phyloP scores from a whole-genome alignment of 2,329 filamentous ascomycete species.

The Colletotrichum sp. region DNA sequence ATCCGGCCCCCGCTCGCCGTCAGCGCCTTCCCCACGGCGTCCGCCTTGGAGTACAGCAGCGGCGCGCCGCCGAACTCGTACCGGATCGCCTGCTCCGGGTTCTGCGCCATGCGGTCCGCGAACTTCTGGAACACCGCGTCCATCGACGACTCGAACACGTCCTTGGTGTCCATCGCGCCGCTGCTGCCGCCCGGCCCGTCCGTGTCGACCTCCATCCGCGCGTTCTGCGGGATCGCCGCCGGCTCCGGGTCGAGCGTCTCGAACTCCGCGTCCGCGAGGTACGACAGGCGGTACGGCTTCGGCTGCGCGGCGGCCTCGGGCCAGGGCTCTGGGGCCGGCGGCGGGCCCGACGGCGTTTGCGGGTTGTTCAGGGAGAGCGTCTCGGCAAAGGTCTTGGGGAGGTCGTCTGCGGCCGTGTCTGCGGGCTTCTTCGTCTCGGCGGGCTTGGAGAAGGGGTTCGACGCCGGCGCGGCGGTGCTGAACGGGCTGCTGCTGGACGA shows the following conservation, averaged over 20 bases:
- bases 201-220: slow-evolving; percentile 52
- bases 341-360: slow-evolving; percentile 36
- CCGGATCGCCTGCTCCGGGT: slow-evolving; percentile 81
- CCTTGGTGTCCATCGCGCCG: slow-evolving; percentile 54
- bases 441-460: slow-evolving; percentile 34
- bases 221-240: slow-evolving; percentile 54
- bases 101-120: slow-evolving; percentile 77
- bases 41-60: slow-evolving; percentile 80
- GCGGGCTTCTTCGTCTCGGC: slow-evolving; percentile 35
- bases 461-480: slow-evolving; percentile 31
- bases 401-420: slow-evolving; percentile 28
- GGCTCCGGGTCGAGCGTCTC: slow-evolving; percentile 77
- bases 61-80: slow-evolving; percentile 79
- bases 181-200: slow-evolving; percentile 35
- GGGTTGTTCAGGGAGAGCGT: slow-evolving; percentile 75
- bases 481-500: slow-evolving; percentile 48
- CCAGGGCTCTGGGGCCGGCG: slow-evolving; percentile 72
- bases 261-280: slow-evolving; percentile 88
- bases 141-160: slow-evolving; percentile 75
- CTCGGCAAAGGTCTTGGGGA: slow-evolving; percentile 72
- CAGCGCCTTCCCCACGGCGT: slow-evolving; percentile 74
- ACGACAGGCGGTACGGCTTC: slow-evolving; percentile 74
- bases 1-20: slow-evolving; percentile 48
- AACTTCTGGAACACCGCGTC: slow-evolving; percentile 83
- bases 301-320: slow-evolving; percentile 71